Base-by-base conservation (phyloP, 2,329 filamentous ascomycete genomes). In the Phyllosticta capitalensis region DNA sequence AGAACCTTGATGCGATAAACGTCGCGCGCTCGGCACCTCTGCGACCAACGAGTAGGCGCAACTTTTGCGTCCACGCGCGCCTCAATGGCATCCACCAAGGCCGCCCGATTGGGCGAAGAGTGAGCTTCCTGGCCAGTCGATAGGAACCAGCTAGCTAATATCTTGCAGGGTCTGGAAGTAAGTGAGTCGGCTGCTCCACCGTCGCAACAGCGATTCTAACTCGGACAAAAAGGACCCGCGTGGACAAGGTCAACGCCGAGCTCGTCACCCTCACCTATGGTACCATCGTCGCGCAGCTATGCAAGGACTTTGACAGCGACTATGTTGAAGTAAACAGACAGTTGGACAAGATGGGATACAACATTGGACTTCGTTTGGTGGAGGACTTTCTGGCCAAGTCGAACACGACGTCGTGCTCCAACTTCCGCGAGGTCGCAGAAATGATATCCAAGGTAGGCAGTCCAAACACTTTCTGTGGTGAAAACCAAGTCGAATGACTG, bases 301-400 rank as follows among this genome's bases (percentile, higher is more conserved):
- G 92, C 79, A 92, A 92, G 74, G 94, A 99, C 78, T 96, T 92
- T 72, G 91, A 96, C 67, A 86, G 84, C 68, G 90, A 97, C 76
- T 99, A 99, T 72, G 80, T 84, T 56, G 91, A 97, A 73, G 92
- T 99, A 71, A 99, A 99, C 78, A 91, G 92, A 74, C 94, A 99
- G 74, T 82, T 99, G 52, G 94, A 99, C 72, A 95, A 92, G 77
- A 99, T 99, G 94, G 94, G 94, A 59, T 96, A 97, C 78, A 97
- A 97, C 69, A 99, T 99, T 64, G 94, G 94, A 26, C 81, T 97
- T 69, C 89, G 94, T 45, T 77, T 99, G 65, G 96, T 99, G 66
- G 94, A 99, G 68, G 94, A 99, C 75, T 99, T 96, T 69, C 84
- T 99, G 19, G 94, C 94, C 67, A 97, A 96, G 74, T 94, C 91